A percentile compares a stretch with the other conserved stretches of the same genome.
Evolutionary conservation across 306 rosid species (phyloP).

Genomic region (Malus asiatica): DNA sequence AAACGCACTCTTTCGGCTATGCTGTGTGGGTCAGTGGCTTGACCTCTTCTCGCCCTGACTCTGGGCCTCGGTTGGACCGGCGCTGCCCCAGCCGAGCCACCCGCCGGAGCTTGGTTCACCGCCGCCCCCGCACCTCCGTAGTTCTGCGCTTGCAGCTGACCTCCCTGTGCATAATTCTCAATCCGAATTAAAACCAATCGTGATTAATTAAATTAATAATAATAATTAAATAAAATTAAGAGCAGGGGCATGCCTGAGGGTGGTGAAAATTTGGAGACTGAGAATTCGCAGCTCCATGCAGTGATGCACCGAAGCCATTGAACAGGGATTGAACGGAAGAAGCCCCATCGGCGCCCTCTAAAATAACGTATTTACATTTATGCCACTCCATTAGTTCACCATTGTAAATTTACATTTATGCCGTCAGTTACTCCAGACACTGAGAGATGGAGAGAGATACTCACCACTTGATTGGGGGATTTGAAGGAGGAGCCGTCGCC

Average conservation of each 20-base stretch:
- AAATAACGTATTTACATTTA: not conserved
- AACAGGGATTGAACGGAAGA: slow-evolving; percentile 42
- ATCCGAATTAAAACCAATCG: not conserved
- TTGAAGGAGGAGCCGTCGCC: slow-evolving; percentile 45
- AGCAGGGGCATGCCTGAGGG: slow-evolving; percentile 31
- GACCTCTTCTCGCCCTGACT: slow-evolving; percentile 92
- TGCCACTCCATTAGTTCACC: not conserved
- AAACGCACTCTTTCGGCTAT: slow-evolving; percentile 84
- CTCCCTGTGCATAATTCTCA: slow-evolving; percentile 11
- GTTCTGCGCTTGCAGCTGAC: slow-evolving; percentile 37
- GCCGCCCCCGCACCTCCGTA: slow-evolving; percentile 36
- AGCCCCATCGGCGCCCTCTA: slow-evolving; percentile 34
- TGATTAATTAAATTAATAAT: not conserved
- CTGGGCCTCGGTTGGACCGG: slow-evolving; percentile 82
- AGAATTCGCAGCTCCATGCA: slow-evolving; percentile 15
- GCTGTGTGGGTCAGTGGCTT: slow-evolving; percentile 98
- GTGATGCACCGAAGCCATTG: slow-evolving; percentile 55
- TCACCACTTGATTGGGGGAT: slow-evolving; percentile 39
- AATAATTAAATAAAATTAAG: not conserved
- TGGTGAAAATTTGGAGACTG: slow-evolving; percentile 50
- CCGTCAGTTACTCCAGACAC: not conserved
- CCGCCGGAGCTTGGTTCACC: slow-evolving; percentile 40
- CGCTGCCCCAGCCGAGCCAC: slow-evolving; percentile 29
- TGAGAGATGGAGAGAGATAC: not conserved
- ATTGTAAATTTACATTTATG: not conserved